These are phyloP conservation scores for Picochlorum costavermella DNA, from an alignment of 139 green algal genomes.

Conservation along the genomic window DNA sequence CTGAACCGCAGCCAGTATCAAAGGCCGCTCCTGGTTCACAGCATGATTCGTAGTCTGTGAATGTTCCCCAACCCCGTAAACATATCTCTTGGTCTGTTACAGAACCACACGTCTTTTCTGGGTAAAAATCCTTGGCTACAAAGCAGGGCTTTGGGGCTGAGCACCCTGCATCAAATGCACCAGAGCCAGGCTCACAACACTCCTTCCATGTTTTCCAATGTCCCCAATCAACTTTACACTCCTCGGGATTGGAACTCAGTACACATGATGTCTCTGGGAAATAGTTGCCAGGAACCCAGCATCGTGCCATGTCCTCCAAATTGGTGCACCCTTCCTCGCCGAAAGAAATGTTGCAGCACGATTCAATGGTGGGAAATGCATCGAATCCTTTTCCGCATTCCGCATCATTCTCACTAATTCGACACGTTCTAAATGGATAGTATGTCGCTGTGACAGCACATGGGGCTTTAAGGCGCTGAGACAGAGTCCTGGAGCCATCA, in stretches of 20 bases:
- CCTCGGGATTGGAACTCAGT: conserved; percentile 3
- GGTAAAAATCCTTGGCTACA: conserved; percentile 9
- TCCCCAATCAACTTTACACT: conserved; percentile 19
- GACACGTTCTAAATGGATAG: conserved; percentile 11
- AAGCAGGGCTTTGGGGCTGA: conserved; percentile 15
- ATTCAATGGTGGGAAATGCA: conserved; percentile 1
- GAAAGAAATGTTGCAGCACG: conserved; percentile 6
- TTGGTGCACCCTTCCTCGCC: conserved; percentile 13
- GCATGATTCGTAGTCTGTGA: conserved; percentile 11
- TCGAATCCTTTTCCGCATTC: conserved; percentile 19
- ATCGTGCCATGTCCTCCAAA: conserved; percentile 3
- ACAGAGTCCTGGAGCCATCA: not conserved
- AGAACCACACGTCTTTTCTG: conserved; percentile 7
- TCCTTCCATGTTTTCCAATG: conserved; percentile 5
- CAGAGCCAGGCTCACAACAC: conserved; percentile 17
- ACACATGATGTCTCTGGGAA: not conserved
- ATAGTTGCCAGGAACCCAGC: conserved; percentile 7
- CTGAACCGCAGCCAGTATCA: conserved; percentile 10
- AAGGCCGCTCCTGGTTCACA: conserved; percentile 12
- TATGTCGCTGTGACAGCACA: conserved; percentile 14
- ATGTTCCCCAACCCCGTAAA: conserved; percentile 21
- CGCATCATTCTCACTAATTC: not conserved
- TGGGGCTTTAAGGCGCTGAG: conserved; percentile 5
- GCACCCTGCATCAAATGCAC: conserved; percentile 15
- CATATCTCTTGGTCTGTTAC: conserved; percentile 14